phyloP scores from a whole-genome alignment of 2,329 filamentous ascomycete species.

The Ascocoryne sarcoides region DNA sequence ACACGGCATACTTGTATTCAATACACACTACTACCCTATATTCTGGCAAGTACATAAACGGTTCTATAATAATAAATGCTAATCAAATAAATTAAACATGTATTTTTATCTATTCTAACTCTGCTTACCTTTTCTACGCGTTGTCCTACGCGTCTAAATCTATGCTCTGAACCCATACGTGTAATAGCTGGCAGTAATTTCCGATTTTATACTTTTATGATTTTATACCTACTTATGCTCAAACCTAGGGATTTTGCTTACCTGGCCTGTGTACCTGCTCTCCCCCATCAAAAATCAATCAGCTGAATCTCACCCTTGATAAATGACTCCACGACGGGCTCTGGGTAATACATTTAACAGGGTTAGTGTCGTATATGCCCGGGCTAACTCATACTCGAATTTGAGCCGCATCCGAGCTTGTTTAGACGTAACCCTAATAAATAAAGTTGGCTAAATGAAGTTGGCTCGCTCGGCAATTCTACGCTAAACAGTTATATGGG shows the following conservation, averaged over 20 bases:
- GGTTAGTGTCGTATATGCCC: slow-evolving; percentile 4
- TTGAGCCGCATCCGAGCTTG: slow-evolving; percentile 5
- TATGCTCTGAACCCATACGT: slow-evolving; percentile 1
- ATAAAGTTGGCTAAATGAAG: slow-evolving; percentile 4
- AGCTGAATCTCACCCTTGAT: not conserved
- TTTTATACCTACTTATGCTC: slow-evolving; percentile 1
- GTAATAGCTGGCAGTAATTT: slow-evolving; percentile 3
- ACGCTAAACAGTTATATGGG: slow-evolving; percentile 7
- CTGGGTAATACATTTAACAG: not conserved
- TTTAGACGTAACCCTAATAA: slow-evolving; percentile 2
- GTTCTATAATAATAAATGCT: slow-evolving; percentile 1
- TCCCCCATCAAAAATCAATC: slow-evolving; percentile 3
- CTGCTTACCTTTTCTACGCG: not conserved
- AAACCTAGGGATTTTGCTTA: slow-evolving; percentile 2
- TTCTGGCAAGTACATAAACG: slow-evolving; percentile 4
- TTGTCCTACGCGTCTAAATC: slow-evolving; percentile 2
- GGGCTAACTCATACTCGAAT: slow-evolving; percentile 6
- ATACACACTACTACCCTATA: slow-evolving; percentile 1
- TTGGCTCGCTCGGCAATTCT: slow-evolving; percentile 5
- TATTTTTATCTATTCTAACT: slow-evolving; percentile 1
- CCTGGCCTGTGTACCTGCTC: slow-evolving; percentile 6
- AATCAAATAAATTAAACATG: slow-evolving; percentile 3
- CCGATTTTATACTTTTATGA: slow-evolving; percentile 8
- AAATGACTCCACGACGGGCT: slow-evolving; percentile 3
- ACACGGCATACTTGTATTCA: slow-evolving; percentile 4